phyloP scores from a whole-genome alignment of 306 rosid species.

The Clitoria ternatea region DNA sequence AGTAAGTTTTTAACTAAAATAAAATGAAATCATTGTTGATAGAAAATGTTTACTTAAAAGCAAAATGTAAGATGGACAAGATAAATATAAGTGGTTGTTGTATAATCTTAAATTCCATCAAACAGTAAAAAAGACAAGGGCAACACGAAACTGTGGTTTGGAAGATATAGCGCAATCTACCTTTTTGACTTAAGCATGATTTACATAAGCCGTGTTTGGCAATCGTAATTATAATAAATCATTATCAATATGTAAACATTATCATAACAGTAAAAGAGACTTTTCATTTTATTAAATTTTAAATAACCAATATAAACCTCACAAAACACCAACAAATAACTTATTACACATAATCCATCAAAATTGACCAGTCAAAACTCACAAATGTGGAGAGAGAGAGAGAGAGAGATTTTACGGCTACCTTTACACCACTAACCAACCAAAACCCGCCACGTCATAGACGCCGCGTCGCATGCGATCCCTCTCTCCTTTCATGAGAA shows the following conservation, averaged over 20 bases:
- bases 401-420: conserved; percentile 15
- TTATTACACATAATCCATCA: too few relatives aligned
- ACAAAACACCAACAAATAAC: not conserved
- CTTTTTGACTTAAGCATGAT: conserved; percentile 30
- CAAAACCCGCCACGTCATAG: conserved; percentile 15
- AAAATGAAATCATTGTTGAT: not conserved
- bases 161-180: conserved; percentile 7
- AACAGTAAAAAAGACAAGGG: not conserved
- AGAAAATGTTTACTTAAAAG: too few relatives aligned
- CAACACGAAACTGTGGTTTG: not conserved
- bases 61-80: not conserved
- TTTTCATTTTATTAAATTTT: not conserved
- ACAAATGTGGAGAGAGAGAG: not conserved
- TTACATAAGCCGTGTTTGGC: conserved; percentile 24
- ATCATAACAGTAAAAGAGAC: conserved; percentile 11
- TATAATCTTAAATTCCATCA: conserved; percentile 15
- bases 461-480: conserved; percentile 17
- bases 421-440: conserved; percentile 15
- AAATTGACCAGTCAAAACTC: conserved; percentile 36
- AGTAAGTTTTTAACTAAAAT: not conserved
- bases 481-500: conserved; percentile 5
- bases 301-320: not conserved
- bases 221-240: conserved; percentile 12
- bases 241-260: conserved; percentile 19
- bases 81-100: too few relatives aligned